Conservation (phyloP, 345 rosid genomes). For the Eucalyptus virginea region DNA sequence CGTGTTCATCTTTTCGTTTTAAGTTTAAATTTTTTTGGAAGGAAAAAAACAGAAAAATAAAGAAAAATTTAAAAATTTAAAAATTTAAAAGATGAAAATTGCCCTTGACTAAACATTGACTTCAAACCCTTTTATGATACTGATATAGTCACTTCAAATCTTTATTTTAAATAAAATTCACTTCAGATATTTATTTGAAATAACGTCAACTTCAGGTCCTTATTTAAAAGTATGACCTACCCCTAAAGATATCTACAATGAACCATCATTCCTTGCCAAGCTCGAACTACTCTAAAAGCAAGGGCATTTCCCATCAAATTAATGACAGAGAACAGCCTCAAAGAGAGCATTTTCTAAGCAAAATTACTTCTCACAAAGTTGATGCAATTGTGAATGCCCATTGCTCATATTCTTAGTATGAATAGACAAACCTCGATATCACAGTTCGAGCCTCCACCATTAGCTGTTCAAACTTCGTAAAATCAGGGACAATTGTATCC, state of each 20-base stretch:
- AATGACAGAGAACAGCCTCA: not conserved
- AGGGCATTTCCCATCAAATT: not conserved
- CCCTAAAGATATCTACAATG: not conserved
- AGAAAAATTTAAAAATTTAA: accelerated
- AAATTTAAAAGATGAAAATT: accelerated
- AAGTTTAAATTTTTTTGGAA: too few relatives aligned
- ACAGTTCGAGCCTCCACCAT: conserved; percentile 74
- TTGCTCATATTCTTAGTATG: not conserved
- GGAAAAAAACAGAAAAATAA: too few relatives aligned
- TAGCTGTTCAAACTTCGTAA: conserved; percentile 59
- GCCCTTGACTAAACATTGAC: too few relatives aligned
- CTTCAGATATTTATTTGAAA: accelerated
- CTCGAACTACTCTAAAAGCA: not conserved
- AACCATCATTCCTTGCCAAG: not conserved
- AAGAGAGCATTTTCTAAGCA: not conserved
- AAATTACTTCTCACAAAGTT: not conserved
- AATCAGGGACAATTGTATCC: conserved; percentile 8
- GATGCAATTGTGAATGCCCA: not conserved
- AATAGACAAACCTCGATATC: conserved; percentile 53
- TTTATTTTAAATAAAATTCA: too few relatives aligned
- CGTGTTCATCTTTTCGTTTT: too few relatives aligned
- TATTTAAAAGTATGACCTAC: too few relatives aligned
- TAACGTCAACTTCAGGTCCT: accelerated
- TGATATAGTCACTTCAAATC: too few relatives aligned
- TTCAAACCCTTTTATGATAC: too few relatives aligned